Base-by-base conservation (phyloP, 305 asterid species). In the Caryopteris hybrid region DNA sequence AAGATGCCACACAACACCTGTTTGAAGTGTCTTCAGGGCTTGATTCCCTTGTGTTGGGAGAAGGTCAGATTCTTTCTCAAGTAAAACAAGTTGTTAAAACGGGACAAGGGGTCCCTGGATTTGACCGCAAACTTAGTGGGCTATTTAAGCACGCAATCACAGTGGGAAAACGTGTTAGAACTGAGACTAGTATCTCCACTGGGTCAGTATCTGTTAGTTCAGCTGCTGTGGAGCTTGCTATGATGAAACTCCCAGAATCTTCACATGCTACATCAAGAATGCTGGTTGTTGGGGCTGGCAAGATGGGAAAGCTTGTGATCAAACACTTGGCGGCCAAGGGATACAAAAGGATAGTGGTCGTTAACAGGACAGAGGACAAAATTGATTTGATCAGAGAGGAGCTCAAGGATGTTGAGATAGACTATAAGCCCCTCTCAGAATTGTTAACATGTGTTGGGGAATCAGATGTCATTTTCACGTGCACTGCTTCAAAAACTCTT, bases 181-280 rank as follows among this genome's bases (percentile, higher is more conserved):
- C 92, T 10, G 95, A 93, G 74, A 93, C 96, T 54, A 86, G 48
- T 68, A 93, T 88, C 65, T 83, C 98, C 25, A 69, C 88, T 1
- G 98, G 98, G 14, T 85, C 98, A 0, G 95, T 93, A 20, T 93
- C 98, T 8, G 96, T 93, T 68, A 90, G 98, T 73, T 90, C 98
- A 25, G 98, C 98, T 42, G 91, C 98, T 17, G 98, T 93, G 47
- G 97, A 93, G 80, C 97, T 93, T 64, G 94, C 97, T 34, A 66
- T 81, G 68, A 70, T 80, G 87, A 93, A 93, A 66, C 92, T 90
- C 87, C 92, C 94, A 13, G 82, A 76, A 47, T 20, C 47, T 69
- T 84, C 86, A 21, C 88, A 63, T 70, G 81, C 78, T 56, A 67
- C 80, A 0, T 83, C 80, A 3, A 79, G 81, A 74, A 88, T 90